Conservation (phyloP, 306 rosid genomes). For the Trifolium pratense region DNA sequence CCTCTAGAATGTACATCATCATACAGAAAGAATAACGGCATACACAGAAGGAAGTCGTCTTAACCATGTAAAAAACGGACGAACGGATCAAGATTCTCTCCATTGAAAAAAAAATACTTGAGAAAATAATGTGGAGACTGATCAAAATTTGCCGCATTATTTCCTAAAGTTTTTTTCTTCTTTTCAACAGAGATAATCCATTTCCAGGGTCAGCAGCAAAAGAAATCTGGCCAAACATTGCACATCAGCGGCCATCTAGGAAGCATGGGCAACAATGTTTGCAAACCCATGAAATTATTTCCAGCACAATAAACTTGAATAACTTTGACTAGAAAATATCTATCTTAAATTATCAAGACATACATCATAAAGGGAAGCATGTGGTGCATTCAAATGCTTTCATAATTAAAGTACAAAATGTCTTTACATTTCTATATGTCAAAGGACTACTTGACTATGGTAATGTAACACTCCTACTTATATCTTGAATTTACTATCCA, state of each 20-base stretch:
- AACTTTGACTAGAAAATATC: not conserved
- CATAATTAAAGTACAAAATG: not conserved
- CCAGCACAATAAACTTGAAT: constrained; percentile 10
- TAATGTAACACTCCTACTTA: not conserved
- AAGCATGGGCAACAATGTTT: constrained; percentile 15
- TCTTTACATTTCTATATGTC: not conserved
- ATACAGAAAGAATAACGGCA: constrained; percentile 22
- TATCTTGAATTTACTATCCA: constrained; percentile 14
- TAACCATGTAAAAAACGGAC: constrained; percentile 4
- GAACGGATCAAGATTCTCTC: no score
- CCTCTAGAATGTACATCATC: constrained; percentile 14
- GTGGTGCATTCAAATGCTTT: constrained; percentile 16
- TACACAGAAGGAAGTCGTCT: not conserved
- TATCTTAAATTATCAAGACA: constrained; percentile 6
- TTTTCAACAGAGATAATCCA: no score
- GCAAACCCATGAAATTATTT: constrained; percentile 35
- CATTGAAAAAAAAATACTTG: no score
- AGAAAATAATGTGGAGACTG: no score
- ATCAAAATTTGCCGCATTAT: no score
- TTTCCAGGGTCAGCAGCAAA: constrained; percentile 15
- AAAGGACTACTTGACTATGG: constrained; percentile 18
- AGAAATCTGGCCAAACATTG: constrained; percentile 13
- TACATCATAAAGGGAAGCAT: constrained; percentile 22
- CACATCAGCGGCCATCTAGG: constrained; percentile 10
- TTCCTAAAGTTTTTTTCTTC: no score